Percentiles rank a stretch among this genome's conserved stretches.
Evolutionary conservation across 2,329 filamentous ascomycete genomes (phyloP).

Genomic region (Epichloe brachyelytri): DNA sequence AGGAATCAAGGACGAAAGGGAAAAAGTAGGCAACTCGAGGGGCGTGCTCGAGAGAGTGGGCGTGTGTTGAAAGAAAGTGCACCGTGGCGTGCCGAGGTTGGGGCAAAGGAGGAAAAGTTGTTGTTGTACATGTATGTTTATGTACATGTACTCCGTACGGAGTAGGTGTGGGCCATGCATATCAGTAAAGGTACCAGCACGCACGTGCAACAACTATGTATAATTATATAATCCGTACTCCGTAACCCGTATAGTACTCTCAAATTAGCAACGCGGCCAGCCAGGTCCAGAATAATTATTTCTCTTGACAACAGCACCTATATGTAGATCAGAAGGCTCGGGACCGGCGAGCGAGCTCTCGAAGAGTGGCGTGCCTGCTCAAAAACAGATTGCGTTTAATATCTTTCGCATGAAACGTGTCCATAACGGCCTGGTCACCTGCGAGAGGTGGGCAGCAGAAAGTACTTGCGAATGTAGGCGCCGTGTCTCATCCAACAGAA

Average conservation of each 20-base stretch:
- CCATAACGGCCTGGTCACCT: no score
- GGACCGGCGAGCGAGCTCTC: no score
- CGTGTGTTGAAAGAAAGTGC: neutral
- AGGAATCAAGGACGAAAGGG: neutral
- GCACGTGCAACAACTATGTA: no score
- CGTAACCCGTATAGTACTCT: no score
- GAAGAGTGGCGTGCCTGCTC: no score
- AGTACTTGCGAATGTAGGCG: no score
- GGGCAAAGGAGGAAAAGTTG: neutral
- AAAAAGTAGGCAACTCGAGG: neutral
- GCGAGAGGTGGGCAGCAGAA: no score
- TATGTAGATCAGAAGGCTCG: neutral
- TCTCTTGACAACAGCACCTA: neutral
- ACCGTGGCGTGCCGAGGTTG: conserved; percentile 4
- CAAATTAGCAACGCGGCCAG: neutral
- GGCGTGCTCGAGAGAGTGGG: conserved; percentile 1
- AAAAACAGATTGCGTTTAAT: no score
- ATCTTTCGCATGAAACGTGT: neutral
- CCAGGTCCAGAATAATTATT: neutral
- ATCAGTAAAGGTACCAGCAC: neutral
- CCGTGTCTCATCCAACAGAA: no score
- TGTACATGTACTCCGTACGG: no score
- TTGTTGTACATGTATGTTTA: no score
- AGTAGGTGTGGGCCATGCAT: neutral
- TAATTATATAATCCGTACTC: no score